Evolutionary conservation across 2,329 filamentous ascomycete genomes (phyloP).

Genomic region (Epichloe coenophiala): DNA sequence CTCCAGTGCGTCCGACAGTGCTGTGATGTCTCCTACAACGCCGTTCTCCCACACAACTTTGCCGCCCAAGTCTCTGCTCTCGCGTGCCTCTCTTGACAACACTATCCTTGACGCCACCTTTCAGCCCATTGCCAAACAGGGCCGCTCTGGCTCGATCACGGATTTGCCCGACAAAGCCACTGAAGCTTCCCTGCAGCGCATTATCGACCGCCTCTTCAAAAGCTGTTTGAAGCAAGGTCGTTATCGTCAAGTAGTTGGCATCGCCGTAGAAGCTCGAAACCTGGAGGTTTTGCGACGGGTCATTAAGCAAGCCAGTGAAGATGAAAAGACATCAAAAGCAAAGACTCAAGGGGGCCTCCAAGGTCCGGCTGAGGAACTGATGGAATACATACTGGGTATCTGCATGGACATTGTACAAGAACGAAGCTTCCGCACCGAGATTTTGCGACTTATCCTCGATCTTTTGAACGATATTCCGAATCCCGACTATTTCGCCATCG

Average conservation of each 20-base stretch:
- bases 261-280: slow-evolving; percentile 89
- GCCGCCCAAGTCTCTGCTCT: slow-evolving; percentile 90
- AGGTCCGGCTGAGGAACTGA: slow-evolving; percentile 71
- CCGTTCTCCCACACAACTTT: slow-evolving; percentile 90
- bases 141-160: slow-evolving; percentile 46
- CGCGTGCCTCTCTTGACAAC: slow-evolving; percentile 58
- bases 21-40: slow-evolving; percentile 75
- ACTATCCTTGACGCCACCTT: slow-evolving; percentile 46
- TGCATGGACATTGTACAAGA: slow-evolving; percentile 98
- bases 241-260: slow-evolving; percentile 92
- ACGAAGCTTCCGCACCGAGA: slow-evolving; percentile 68
- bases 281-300: slow-evolving; percentile 74
- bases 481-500: slow-evolving; percentile 95
- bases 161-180: slow-evolving; percentile 56
- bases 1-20: slow-evolving; percentile 51
- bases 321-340: slow-evolving; percentile 57
- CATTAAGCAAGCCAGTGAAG: slow-evolving; percentile 78
- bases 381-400: slow-evolving; percentile 91
- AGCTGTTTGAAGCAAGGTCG: slow-evolving; percentile 74
- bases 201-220: slow-evolving; percentile 85
- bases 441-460: slow-evolving; percentile 82
- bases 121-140: slow-evolving; percentile 38
- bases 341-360: slow-evolving; percentile 35
- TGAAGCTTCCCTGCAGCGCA: slow-evolving; percentile 63
- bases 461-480: slow-evolving; percentile 85